Evolutionary conservation across 1,139 yeast genomes (phyloP).

Genomic region (Citeromyces hawaiiensis): DNA sequence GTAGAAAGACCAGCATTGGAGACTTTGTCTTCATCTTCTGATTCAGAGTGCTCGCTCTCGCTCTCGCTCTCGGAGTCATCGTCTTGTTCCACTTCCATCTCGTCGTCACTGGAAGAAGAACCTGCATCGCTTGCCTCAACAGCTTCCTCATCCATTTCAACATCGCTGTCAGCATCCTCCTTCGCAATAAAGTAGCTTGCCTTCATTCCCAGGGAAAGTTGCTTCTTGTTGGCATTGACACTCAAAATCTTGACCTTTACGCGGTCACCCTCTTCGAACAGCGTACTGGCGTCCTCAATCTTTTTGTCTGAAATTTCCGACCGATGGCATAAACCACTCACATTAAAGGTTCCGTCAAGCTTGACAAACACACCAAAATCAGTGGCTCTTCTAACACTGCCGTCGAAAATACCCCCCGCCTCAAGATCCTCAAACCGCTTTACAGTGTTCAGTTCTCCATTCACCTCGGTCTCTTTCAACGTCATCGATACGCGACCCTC

Average conservation of each 20-base stretch:
- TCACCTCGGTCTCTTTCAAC: conserved; percentile 69
- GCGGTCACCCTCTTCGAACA: conserved; percentile 80
- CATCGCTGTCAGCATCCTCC: conserved; percentile 21
- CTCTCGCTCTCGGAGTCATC: conserved; percentile 9
- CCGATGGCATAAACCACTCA: conserved; percentile 82
- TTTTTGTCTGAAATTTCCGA: conserved; percentile 68
- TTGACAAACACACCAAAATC: conserved; percentile 88
- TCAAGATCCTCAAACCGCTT: conserved; percentile 53
- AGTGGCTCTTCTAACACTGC: conserved; percentile 65
- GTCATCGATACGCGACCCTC: conserved; percentile 64
- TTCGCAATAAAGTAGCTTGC: conserved; percentile 67
- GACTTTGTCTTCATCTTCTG: too few species aligned
- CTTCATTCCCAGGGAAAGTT: conserved; percentile 82
- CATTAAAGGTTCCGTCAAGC: conserved; percentile 58
- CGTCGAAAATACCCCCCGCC: conserved; percentile 64
- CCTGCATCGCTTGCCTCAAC: conserved; percentile 17
- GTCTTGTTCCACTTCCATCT: conserved; percentile 15
- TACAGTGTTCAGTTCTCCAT: conserved; percentile 45
- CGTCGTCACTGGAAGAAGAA: conserved; percentile 13
- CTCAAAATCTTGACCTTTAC: conserved; percentile 73
- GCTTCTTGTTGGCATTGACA: conserved; percentile 52
- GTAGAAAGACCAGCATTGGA: conserved; percentile 52
- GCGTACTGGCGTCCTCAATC: conserved; percentile 34
- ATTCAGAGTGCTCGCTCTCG: conserved; percentile 10
- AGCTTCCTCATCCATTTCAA: conserved; percentile 18